phyloP scores from a whole-genome alignment of 306 rosid genomes.

The Medicago lupulina region DNA sequence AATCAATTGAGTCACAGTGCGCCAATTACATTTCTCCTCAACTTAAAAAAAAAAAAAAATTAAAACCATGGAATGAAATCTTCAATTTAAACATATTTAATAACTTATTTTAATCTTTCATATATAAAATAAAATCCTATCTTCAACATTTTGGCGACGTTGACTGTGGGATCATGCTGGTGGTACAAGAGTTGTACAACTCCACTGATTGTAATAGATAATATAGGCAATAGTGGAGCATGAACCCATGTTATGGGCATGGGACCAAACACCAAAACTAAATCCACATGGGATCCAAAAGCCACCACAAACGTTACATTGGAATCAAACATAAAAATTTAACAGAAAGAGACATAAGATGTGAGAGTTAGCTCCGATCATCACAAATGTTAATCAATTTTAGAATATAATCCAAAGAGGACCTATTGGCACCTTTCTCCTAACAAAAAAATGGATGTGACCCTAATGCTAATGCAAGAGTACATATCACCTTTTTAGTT shows the following conservation, averaged over 20 bases:
- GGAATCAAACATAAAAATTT: conserved; percentile 40
- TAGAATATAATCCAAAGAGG: conserved; percentile 23
- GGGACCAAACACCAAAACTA: conserved; percentile 44
- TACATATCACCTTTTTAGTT: neutral
- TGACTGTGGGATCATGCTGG: neutral
- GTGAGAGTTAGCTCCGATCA: conserved; percentile 51
- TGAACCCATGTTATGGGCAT: conserved; percentile 32
- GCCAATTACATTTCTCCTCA: too few species aligned
- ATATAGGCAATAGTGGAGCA: conserved; percentile 44
- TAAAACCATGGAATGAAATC: too few species aligned
- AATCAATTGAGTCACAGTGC: too few species aligned
- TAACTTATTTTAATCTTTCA: too few species aligned
- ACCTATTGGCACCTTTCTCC: conserved; percentile 38
- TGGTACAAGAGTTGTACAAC: conserved; percentile 42
- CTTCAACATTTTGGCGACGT: neutral
- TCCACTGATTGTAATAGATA: conserved; percentile 5
- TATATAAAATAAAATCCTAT: neutral
- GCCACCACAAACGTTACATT: conserved; percentile 45
- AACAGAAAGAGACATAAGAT: conserved; percentile 49
- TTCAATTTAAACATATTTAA: too few species aligned
- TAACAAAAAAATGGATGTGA: conserved; percentile 49
- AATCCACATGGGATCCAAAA: conserved; percentile 42
- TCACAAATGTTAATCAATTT: conserved; percentile 46
- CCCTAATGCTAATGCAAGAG: conserved; percentile 48
- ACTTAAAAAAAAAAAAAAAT: too few species aligned